Evolutionary conservation across 257 asterid species (phyloP).

Genomic region (Capsicum baccatum): DNA sequence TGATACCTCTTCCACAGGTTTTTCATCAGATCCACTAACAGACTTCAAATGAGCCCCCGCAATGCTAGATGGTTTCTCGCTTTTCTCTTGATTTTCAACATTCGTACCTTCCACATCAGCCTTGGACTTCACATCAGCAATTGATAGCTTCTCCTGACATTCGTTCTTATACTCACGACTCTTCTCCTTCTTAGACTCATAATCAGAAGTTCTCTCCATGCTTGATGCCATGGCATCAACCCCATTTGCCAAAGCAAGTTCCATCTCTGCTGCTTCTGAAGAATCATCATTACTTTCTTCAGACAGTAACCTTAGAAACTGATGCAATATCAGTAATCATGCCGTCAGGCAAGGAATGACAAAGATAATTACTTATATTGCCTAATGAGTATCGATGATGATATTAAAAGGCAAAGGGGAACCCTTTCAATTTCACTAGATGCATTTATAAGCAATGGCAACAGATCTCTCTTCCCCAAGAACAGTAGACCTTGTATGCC

Average conservation of each 20-base stretch:
- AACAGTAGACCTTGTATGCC: neutral
- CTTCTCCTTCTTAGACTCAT: constrained; percentile 61
- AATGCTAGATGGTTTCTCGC: constrained; percentile 43
- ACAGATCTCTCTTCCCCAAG: neutral
- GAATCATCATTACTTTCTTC: constrained; percentile 62
- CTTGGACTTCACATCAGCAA: constrained; percentile 46
- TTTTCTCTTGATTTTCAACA: constrained; percentile 42
- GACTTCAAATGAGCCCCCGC: constrained; percentile 47
- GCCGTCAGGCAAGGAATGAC: constrained; percentile 9
- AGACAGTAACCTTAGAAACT: constrained; percentile 78
- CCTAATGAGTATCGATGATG: neutral
- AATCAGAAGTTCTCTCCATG: constrained; percentile 56
- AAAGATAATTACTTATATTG: neutral
- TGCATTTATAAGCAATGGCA: neutral
- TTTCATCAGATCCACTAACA: constrained; percentile 48
- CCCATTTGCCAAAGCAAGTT: constrained; percentile 66
- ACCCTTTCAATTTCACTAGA: neutral
- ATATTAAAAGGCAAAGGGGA: neutral
- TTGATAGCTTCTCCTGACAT: constrained; percentile 65
- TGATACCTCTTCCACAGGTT: constrained; percentile 65
- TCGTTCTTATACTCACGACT: constrained; percentile 69
- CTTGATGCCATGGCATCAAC: constrained; percentile 72
- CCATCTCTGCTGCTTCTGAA: constrained; percentile 59
- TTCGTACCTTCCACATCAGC: constrained; percentile 36
- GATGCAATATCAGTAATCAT: constrained; percentile 33